These are phyloP conservation scores for Citrus mangshanensis DNA, from an alignment of 345 rosid genomes.

Conservation along the genomic window DNA sequence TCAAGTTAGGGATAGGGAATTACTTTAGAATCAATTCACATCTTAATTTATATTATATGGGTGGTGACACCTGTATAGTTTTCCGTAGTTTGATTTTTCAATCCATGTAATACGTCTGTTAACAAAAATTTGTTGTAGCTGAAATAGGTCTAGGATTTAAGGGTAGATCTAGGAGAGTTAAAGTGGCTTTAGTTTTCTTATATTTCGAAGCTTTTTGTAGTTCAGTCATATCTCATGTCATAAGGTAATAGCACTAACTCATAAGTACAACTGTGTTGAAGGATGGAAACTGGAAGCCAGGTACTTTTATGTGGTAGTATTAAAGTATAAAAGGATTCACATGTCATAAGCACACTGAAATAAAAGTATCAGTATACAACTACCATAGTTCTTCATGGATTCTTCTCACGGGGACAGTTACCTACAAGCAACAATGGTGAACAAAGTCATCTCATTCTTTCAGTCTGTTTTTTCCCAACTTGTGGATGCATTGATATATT, in stretches of 20 bases:
- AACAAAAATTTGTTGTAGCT: too few species aligned
- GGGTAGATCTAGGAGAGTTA: too few species aligned
- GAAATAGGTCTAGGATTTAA: too few species aligned
- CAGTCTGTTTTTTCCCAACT: background rate
- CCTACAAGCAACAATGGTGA: background rate
- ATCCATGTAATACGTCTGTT: too few species aligned
- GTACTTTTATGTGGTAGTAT: background rate
- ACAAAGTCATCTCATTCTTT: background rate
- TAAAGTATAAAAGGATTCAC: background rate
- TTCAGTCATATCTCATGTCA: background rate
- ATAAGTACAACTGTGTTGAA: background rate
- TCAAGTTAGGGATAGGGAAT: background rate
- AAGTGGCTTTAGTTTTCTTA: background rate
- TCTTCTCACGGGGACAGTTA: background rate
- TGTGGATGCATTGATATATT: background rate
- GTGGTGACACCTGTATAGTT: background rate
- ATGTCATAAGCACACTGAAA: background rate
- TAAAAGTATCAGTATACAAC: background rate
- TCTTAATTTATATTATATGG: background rate
- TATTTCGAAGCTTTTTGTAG: background rate
- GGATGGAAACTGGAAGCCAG: background rate
- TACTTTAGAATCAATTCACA: background rate
- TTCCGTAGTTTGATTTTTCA: background rate
- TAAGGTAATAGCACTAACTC: background rate
- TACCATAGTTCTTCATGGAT: background rate